A percentile compares a stretch with the other conserved stretches of the same genome.
These are phyloP conservation scores for Globisporangium irregulare DNA, from an alignment of 352 stramenopile species.

Conservation along the genomic window DNA sequence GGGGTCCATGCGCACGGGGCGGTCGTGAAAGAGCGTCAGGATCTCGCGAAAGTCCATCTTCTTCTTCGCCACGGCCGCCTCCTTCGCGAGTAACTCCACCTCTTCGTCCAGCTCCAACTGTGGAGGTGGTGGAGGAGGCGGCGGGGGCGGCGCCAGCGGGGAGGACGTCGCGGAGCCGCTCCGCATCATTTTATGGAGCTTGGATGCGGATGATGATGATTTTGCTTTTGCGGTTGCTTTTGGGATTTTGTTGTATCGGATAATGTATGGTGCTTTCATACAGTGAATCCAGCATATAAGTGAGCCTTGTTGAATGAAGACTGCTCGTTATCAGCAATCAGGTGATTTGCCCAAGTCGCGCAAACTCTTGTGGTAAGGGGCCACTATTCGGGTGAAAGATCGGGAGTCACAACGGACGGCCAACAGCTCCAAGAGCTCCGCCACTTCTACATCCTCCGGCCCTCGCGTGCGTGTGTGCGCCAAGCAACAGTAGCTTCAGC, in stretches of 20 bases:
- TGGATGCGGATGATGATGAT: neutral
- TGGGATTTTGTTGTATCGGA: neutral
- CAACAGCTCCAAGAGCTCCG: neutral
- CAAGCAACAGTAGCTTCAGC: neutral
- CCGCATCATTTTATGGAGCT: slow-evolving; percentile 5
- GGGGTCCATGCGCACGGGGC: slow-evolving; percentile 15
- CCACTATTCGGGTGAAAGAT: slow-evolving; percentile 7
- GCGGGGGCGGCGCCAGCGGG: slow-evolving; percentile 31
- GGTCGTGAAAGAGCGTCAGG: slow-evolving; percentile 56
- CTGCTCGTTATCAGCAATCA: neutral
- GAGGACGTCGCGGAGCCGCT: slow-evolving; percentile 23
- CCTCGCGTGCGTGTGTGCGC: neutral
- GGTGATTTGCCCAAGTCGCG: neutral
- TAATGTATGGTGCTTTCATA: neutral
- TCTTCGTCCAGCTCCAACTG: slow-evolving; percentile 29
- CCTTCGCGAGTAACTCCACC: slow-evolving; percentile 13
- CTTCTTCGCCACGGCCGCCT: slow-evolving; percentile 23
- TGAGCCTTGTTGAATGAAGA: neutral
- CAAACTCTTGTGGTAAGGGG: slow-evolving; percentile 1
- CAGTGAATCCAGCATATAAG: neutral
- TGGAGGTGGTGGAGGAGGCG: slow-evolving; percentile 35
- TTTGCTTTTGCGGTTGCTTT: neutral
- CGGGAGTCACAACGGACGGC: neutral
- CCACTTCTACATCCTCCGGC: neutral
- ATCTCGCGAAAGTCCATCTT: slow-evolving; percentile 71